Evolutionary conservation across 768 basidiomycete genomes (phyloP).

Genomic region (Leccinum rimulosum): DNA sequence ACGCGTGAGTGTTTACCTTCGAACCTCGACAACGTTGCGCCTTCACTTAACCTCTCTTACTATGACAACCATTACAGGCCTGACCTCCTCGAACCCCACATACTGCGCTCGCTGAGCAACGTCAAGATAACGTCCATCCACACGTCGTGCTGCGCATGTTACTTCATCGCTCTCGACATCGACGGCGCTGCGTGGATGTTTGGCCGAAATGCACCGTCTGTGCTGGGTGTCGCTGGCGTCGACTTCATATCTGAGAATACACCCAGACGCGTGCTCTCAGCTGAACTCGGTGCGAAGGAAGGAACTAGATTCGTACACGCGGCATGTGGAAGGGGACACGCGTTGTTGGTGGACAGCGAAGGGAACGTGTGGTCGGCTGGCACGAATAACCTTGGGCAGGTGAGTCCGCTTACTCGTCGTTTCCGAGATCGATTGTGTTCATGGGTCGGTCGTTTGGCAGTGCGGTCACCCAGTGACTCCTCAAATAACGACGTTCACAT

Average conservation of each 20-base stretch:
- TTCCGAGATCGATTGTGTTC: not conserved
- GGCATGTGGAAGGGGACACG: constrained; percentile 81
- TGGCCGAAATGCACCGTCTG: constrained; percentile 74
- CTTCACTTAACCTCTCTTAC: not conserved
- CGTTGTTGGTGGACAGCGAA: constrained; percentile 75
- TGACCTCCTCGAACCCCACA: constrained; percentile 85
- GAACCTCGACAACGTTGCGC: constrained; percentile 1
- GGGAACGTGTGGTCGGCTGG: constrained; percentile 86
- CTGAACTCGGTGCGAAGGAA: constrained; percentile 56
- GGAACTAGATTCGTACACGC: constrained; percentile 73
- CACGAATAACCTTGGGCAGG: constrained; percentile 78
- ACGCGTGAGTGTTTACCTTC: constrained; percentile 27
- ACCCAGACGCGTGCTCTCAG: constrained; percentile 58
- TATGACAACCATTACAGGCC: constrained; percentile 45
- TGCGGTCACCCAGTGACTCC: constrained; percentile 68
- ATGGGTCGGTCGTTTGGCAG: constrained; percentile 33
- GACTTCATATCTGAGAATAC: constrained; percentile 71
- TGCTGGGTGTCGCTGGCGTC: constrained; percentile 58
- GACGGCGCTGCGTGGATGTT: constrained; percentile 87
- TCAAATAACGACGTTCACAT: constrained; percentile 66
- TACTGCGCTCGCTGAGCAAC: constrained; percentile 84
- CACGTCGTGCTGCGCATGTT: constrained; percentile 73
- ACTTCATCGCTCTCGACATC: constrained; percentile 70
- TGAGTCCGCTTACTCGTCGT: constrained; percentile 33
- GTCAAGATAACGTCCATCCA: constrained; percentile 71